Base-by-base conservation (phyloP, 2,329 filamentous ascomycete species). In the Trichoderma oligosporum region DNA sequence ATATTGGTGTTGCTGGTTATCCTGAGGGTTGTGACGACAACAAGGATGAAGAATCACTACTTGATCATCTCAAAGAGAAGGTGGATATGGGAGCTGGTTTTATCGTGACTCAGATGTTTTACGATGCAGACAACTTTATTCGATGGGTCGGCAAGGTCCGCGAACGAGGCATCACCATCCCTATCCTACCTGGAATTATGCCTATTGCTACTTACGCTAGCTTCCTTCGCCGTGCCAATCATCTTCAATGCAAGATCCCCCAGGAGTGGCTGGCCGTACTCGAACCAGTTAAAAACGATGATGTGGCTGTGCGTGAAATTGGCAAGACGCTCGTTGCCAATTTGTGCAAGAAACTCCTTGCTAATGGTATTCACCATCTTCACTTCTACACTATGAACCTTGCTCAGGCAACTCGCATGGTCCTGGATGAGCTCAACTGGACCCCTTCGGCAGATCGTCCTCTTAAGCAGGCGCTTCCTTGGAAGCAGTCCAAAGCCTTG, bases 371-470 rank as follows among this genome's bases (percentile, higher is more conserved):
- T 63, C 81, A 85, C 62, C 91, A 97, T 70, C 74, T 99, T 63
- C 94, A 99, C 74, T 99, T 99, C 74, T 99, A 99, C 78, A 99
- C 94, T 60, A 99, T 99, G 94, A 99, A 99, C 74, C 81, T 99
- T 18, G 93, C 91, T 9, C 91, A 96, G 72, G 89, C 94, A 49
- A 97, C 93, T 1, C 87, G 88, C 65, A 92, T 97, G 87, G 85
- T 99, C 22, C 82, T 99, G 12, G 92, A 97, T 66, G 92, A 97
- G 71, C 80, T 99, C 22, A 80, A 86, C 54, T 84, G 96, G 73
- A 82, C 90, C 48, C 93, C 94, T 1, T 88, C 88, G 18, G 78
- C 84, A 7, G 85, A 88, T 61, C 86, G 87, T 27, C 91, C 92
- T 3, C 78, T 91, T 52, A 90, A 93, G 71, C 93, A 94, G 67